phyloP scores from a whole-genome alignment of 257 asterid genomes.

The Hygrophila difformis region DNA sequence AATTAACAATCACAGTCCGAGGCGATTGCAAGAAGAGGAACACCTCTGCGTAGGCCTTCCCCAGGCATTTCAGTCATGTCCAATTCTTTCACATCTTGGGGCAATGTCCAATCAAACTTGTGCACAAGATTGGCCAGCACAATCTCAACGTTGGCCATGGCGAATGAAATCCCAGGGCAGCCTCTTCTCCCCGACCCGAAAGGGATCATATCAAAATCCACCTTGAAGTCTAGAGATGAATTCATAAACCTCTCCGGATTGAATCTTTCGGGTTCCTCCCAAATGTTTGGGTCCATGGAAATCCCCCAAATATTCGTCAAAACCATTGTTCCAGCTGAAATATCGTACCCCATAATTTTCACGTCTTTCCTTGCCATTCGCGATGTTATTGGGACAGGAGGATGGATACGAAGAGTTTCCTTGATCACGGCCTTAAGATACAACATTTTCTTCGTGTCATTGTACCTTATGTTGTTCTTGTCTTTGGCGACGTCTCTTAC shows the following conservation, averaged over 20 bases:
- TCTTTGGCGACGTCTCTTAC: constrained; percentile 7
- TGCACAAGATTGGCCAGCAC: too few species aligned
- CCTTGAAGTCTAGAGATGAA: neutral
- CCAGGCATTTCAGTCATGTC: too few species aligned
- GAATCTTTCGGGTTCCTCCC: constrained; percentile 10
- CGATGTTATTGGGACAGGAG: neutral
- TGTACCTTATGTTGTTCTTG: constrained; percentile 1
- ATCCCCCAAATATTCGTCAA: constrained; percentile 12
- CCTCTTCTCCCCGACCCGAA: neutral
- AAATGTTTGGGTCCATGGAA: neutral
- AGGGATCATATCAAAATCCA: neutral
- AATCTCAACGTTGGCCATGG: neutral
- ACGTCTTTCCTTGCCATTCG: neutral
- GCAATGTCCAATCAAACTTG: too few species aligned
- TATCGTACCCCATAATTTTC: neutral
- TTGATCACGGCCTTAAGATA: too few species aligned
- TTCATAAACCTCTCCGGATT: constrained; percentile 10
- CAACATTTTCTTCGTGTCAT: neutral
- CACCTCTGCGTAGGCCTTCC: too few species aligned
- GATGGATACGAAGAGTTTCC: too few species aligned
- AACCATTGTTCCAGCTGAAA: constrained; percentile 5
- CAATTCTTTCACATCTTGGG: too few species aligned
- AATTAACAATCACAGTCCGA: too few species aligned
- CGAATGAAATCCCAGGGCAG: neutral
- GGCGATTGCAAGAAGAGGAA: too few species aligned